Evolutionary conservation across 139 green algal genomes (phyloP).

Genomic region (Closterium sp.): DNA sequence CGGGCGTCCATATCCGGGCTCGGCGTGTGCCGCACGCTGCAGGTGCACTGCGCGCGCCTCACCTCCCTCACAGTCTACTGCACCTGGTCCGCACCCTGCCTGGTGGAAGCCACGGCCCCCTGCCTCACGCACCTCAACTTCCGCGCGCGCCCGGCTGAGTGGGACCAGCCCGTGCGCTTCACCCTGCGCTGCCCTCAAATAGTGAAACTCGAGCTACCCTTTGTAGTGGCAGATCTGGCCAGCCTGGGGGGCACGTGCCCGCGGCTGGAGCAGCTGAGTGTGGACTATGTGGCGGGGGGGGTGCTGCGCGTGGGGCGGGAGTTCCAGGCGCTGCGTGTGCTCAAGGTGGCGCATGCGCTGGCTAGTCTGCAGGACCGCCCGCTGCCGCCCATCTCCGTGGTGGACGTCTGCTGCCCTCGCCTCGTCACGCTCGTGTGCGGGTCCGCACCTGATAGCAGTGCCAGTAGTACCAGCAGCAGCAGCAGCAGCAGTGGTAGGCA

Average conservation of each 20-base stretch:
- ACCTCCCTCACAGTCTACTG: constrained; percentile 12
- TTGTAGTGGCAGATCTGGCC: not conserved
- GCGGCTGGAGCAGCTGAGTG: not conserved
- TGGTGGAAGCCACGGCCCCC: not conserved
- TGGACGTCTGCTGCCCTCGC: constrained; percentile 7
- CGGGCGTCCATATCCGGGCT: not conserved
- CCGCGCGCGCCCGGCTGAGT: not conserved
- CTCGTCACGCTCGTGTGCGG: not conserved
- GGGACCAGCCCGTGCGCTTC: not conserved
- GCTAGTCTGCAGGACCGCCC: not conserved
- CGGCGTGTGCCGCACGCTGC: constrained; percentile 12
- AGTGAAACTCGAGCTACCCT: not conserved
- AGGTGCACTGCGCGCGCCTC: constrained; percentile 3
- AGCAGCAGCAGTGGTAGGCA: not conserved
- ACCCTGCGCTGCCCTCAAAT: not conserved
- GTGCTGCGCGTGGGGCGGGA: not conserved
- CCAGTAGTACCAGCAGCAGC: too few species aligned
- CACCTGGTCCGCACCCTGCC: constrained; percentile 1
- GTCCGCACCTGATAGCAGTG: too few species aligned
- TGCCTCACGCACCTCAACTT: constrained; percentile 17
- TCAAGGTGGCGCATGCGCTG: not conserved
- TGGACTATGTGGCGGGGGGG: constrained; percentile 4
- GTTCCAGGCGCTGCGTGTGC: not conserved
- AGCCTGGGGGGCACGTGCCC: constrained; percentile 5
- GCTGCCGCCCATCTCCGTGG: constrained; percentile 1